These are phyloP conservation scores for Haplosporangium sp. DNA, from an alignment of 371 early-diverging fungal genomes.

Conservation along the genomic window DNA sequence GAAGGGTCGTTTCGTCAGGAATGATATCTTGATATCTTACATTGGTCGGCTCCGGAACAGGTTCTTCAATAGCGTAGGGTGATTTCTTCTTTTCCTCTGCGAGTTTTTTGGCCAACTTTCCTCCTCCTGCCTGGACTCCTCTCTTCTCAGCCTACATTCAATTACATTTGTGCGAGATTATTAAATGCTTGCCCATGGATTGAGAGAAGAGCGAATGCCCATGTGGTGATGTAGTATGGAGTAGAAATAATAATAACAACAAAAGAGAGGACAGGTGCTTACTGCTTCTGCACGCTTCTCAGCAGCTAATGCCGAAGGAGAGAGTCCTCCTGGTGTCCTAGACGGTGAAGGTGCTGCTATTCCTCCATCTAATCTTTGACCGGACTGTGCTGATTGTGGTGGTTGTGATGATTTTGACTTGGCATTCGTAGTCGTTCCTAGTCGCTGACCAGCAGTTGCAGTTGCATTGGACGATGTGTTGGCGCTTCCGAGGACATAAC, in stretches of 20 bases:
- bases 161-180: background rate
- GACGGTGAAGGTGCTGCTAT: slow-evolving; percentile 3
- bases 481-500: slow-evolving; percentile 40
- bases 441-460: slow-evolving; percentile 13
- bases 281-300: slow-evolving; percentile 50
- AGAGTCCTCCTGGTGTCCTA: slow-evolving; percentile 23
- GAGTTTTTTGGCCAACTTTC: slow-evolving; percentile 42
- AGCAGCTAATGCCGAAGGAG: slow-evolving; percentile 49
- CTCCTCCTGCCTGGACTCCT: slow-evolving; percentile 46
- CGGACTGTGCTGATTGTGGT: slow-evolving; percentile 1
- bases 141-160: slow-evolving; percentile 32
- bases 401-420: slow-evolving; percentile 9
- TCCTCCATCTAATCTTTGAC: slow-evolving; percentile 16
- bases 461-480: slow-evolving; percentile 32
- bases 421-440: slow-evolving; percentile 6
- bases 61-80: slow-evolving; percentile 24
- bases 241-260: background rate
- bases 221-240: background rate
- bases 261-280: background rate
- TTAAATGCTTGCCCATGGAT: background rate
- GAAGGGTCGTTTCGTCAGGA: no score
- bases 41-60: slow-evolving; percentile 32
- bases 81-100: slow-evolving; percentile 34
- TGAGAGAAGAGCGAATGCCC: background rate
- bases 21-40: slow-evolving; percentile 14